Evolutionary conservation across 495 filamentous ascomycete genomes (phyloP), one percentile per base, ranked within the genome.

Genomic region (Chlorociboria aeruginascens): DNA sequence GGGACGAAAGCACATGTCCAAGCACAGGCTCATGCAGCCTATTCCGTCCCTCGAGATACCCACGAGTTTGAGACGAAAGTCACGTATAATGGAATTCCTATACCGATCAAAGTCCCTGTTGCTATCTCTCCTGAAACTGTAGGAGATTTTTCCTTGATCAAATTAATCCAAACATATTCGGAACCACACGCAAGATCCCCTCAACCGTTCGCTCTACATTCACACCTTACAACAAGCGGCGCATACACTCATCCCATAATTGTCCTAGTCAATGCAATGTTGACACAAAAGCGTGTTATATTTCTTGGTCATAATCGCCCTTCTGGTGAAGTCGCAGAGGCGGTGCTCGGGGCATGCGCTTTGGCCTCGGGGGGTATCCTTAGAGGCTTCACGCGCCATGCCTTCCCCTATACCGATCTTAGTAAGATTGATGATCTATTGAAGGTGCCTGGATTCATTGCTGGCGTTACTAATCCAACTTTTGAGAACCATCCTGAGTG

Each of bases 321-420:
- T 7, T 95, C 90, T 2, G 85, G 86, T 2, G 87, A 94, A 59
- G 92, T 98, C 9, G 92, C 89, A 7, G 90, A 97, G 66, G 89
- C 92, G 3, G 92, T 98, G 7, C 73, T 98, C 0, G 92, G 86
- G 1, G 88, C 90, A 1, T 97, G 90, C 63, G 86, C 92, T 6
- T 74, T 99, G 30, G 89, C 85, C 16, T 95, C 88, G 20, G 93
- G 92, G n/a, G 92, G 93, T 17, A 72, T 95, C n/a, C 70, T 99
- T 13, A 70, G 87, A 36, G 92, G 93, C 17, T 97, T 97, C 65
- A 95, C 89, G 14, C 79, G 92, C n/a, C 86, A 95, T 67, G 93
- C 93, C 11, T 99, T 99, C 60, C 92, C 92, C 6, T 99, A 99
- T 61, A 99, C 92, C 7, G 92, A 99, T 63, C 73, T 99, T 16